phyloP scores from a whole-genome alignment of 2,329 filamentous ascomycete genomes.

The Blastomyces emzantsi region DNA sequence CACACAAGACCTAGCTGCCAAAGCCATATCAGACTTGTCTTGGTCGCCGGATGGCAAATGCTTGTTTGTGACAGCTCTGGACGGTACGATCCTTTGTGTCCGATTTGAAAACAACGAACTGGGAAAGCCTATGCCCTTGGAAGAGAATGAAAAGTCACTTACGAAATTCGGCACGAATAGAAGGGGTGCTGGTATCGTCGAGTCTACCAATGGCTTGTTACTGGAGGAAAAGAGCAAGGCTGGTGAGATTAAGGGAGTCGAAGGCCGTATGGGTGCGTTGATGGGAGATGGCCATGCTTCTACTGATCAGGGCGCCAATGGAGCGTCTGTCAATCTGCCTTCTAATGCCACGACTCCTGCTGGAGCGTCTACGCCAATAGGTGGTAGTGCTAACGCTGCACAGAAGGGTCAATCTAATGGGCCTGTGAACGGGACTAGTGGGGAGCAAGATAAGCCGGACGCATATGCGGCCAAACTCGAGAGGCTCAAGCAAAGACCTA shows the following conservation, averaged over 20 bases:
- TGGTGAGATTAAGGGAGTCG: slow-evolving; percentile 77
- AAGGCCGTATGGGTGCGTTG: slow-evolving; percentile 94
- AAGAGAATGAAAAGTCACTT: slow-evolving; percentile 86
- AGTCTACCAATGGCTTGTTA: slow-evolving; percentile 79
- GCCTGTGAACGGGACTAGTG: slow-evolving; percentile 20
- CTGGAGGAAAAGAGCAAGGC: slow-evolving; percentile 89
- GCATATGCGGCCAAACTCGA: slow-evolving; percentile 53
- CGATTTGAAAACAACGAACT: slow-evolving; percentile 81
- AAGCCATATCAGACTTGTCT: slow-evolving; percentile 86
- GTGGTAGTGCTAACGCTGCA: slow-evolving; percentile 13
- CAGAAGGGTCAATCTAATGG: slow-evolving; percentile 33
- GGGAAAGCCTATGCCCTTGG: slow-evolving; percentile 73
- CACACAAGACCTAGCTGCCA: slow-evolving; percentile 75
- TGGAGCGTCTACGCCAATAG: slow-evolving; percentile 25
- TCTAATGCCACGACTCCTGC: slow-evolving; percentile 39
- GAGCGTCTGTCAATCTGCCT: slow-evolving; percentile 27
- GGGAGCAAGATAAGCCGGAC: slow-evolving; percentile 32
- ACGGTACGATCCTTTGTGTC: slow-evolving; percentile 75
- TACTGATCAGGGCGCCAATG: slow-evolving; percentile 45
- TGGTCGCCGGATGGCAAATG: slow-evolving; percentile 91
- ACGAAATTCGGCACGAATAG: slow-evolving; percentile 86
- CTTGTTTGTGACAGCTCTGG: slow-evolving; percentile 76
- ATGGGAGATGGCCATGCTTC: slow-evolving; percentile 72
- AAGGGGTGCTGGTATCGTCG: slow-evolving; percentile 80
- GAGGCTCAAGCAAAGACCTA: slow-evolving; percentile 79